phyloP scores from a whole-genome alignment of 805 yeast genomes.

The Metschnikowia vanudenii region DNA sequence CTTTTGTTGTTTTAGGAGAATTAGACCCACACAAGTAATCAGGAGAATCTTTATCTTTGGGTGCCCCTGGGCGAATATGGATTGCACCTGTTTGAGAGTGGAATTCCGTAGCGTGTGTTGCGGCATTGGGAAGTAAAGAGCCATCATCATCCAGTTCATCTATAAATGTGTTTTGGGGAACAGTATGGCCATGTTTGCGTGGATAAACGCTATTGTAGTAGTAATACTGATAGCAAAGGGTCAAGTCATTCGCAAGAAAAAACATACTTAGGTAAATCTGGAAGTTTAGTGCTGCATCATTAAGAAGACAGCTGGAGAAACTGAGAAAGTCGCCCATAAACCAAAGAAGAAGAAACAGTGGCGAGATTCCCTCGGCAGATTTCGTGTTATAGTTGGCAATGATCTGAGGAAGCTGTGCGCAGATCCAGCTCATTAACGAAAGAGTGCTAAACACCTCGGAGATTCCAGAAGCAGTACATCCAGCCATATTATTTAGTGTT shows the following conservation, averaged over 20 bases:
- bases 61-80: slow-evolving; percentile 14
- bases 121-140: background rate
- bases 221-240: slow-evolving; percentile 68
- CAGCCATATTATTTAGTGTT: slow-evolving; percentile 1
- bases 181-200: slow-evolving; percentile 7
- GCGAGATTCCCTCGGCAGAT: slow-evolving; percentile 67
- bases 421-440: slow-evolving; percentile 52
- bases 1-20: background rate
- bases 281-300: slow-evolving; percentile 37
- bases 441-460: slow-evolving; percentile 21
- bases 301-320: slow-evolving; percentile 38
- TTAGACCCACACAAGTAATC: background rate
- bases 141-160: background rate
- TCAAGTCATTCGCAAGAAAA: slow-evolving; percentile 56
- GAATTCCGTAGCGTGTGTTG: slow-evolving; percentile 4
- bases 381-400: slow-evolving; percentile 54
- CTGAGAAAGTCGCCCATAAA: slow-evolving; percentile 50
- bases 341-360: slow-evolving; percentile 61
- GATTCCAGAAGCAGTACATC: slow-evolving; percentile 8
- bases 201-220: slow-evolving; percentile 56
- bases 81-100: slow-evolving; percentile 10
- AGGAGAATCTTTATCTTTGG: slow-evolving; percentile 5
- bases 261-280: slow-evolving; percentile 41
- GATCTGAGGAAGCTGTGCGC: slow-evolving; percentile 75
- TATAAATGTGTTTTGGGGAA: background rate